Conservation (phyloP, 2,329 filamentous ascomycete genomes). For the Teratosphaeria gauchensis region DNA sequence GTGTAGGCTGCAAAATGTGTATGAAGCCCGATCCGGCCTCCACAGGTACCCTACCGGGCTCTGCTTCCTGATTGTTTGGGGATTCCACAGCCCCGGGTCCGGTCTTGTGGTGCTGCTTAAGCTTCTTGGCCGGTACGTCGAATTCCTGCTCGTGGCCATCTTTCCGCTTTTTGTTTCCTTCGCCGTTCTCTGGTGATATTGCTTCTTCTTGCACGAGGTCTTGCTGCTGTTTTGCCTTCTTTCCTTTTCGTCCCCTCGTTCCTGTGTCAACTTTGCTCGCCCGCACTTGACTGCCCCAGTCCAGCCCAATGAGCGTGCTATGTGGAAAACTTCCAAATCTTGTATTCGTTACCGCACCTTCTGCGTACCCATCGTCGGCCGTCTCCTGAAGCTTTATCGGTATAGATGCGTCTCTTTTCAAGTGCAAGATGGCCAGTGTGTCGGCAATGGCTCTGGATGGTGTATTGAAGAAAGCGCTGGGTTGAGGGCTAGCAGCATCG, state of each 20-base stretch:
- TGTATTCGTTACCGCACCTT: slow-evolving; percentile 61
- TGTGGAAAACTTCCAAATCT: slow-evolving; percentile 70
- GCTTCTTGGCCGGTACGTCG: slow-evolving; percentile 22
- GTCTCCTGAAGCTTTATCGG: slow-evolving; percentile 51
- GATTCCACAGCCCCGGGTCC: slow-evolving; percentile 24
- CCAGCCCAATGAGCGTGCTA: slow-evolving; percentile 51
- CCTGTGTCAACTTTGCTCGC: slow-evolving; percentile 87
- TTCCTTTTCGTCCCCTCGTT: slow-evolving; percentile 61
- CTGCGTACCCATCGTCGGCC: slow-evolving; percentile 32
- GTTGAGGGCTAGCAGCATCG: not conserved
- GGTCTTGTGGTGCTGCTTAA: slow-evolving; percentile 18
- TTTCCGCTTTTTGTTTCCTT: not conserved
- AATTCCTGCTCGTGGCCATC: slow-evolving; percentile 16
- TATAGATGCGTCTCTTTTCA: slow-evolving; percentile 77
- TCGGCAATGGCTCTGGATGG: slow-evolving; percentile 52
- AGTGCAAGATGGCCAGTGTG: slow-evolving; percentile 70
- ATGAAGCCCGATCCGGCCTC: slow-evolving; percentile 60
- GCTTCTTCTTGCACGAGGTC: slow-evolving; percentile 16
- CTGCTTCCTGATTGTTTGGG: not conserved
- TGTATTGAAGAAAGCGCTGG: slow-evolving; percentile 66
- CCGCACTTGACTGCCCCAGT: slow-evolving; percentile 86
- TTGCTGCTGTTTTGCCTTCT: slow-evolving; percentile 41
- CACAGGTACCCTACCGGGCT: slow-evolving; percentile 30
- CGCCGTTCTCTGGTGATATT: not conserved
- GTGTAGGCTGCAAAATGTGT: slow-evolving; percentile 68